A percentile compares a stretch with the other conserved stretches of the same genome.
Conservation (phyloP, 192 early-diverging fungal genomes). For the Entomortierella lignicola region DNA sequence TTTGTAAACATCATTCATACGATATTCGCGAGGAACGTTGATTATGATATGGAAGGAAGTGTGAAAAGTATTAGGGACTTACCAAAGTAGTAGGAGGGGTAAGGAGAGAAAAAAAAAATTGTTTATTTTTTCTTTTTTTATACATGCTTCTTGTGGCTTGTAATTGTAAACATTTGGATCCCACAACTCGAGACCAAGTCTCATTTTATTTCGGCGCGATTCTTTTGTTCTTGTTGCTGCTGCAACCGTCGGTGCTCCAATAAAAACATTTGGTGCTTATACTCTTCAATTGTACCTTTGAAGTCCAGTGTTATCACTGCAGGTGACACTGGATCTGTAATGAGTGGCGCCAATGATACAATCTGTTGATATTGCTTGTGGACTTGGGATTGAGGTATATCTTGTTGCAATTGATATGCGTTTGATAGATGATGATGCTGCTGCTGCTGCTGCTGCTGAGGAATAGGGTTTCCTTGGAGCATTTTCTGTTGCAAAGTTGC, state of each 20-base stretch:
- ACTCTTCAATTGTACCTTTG: slow-evolving; percentile 19
- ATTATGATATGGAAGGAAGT: background rate
- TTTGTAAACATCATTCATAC: slow-evolving; percentile 56
- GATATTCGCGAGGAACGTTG: background rate
- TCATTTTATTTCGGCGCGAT: background rate
- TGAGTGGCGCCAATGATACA: background rate
- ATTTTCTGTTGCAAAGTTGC: slow-evolving; percentile 16
- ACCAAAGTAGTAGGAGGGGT: background rate
- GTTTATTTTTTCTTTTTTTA: background rate
- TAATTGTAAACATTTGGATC: background rate
- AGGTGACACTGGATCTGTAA: background rate
- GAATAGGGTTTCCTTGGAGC: too few species aligned
- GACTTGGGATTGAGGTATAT: background rate
- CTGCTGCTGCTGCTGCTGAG: slow-evolving; percentile 4
- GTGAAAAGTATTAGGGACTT: background rate
- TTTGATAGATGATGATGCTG: slow-evolving; percentile 3
- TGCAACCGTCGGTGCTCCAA: slow-evolving; percentile 30
- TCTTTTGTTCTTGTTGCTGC: slow-evolving; percentile 13
- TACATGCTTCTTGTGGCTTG: background rate
- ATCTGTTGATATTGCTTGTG: slow-evolving; percentile 3
- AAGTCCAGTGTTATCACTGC: background rate
- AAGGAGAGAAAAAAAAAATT: slow-evolving; percentile 22
- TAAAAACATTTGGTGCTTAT: slow-evolving; percentile 28
- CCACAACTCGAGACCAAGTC: too few species aligned
- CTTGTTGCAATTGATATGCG: background rate